Evolutionary conservation across 495 filamentous ascomycete genomes (phyloP).

Genomic region (Penicillium roqueforti): DNA sequence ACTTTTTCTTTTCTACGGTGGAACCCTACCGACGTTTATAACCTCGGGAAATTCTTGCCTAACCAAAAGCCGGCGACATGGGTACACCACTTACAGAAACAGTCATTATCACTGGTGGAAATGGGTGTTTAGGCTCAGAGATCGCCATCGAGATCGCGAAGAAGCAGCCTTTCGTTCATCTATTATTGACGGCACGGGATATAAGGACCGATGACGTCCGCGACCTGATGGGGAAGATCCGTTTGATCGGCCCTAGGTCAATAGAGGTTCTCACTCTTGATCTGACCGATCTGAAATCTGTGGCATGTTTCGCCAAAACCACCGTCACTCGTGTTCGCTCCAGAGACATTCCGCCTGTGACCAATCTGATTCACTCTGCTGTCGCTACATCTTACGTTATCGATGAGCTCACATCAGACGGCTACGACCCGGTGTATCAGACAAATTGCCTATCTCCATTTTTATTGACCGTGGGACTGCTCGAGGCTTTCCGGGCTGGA

Average conservation of each 20-base stretch:
- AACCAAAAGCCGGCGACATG: conserved; percentile 19
- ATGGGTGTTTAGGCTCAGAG: conserved; percentile 37
- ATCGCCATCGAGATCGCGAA: conserved; percentile 40
- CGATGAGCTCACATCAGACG: conserved; percentile 35
- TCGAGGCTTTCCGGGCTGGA: conserved; percentile 40
- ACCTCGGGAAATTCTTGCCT: not conserved
- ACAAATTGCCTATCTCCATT: conserved; percentile 41
- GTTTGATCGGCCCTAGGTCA: conserved; percentile 38
- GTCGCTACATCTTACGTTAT: conserved; percentile 34
- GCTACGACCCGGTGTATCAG: conserved; percentile 41
- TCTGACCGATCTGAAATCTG: conserved; percentile 33
- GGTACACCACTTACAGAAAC: conserved; percentile 38
- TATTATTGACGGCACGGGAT: conserved; percentile 37
- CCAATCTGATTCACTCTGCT: conserved; percentile 37
- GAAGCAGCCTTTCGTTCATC: conserved; percentile 36
- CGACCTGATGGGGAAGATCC: conserved; percentile 28
- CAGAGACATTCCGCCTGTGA: conserved; percentile 38
- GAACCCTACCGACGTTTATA: not conserved
- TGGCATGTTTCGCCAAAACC: conserved; percentile 29
- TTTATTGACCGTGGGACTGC: conserved; percentile 37
- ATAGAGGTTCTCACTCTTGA: conserved; percentile 35
- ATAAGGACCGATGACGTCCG: conserved; percentile 30
- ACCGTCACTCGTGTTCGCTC: conserved; percentile 36
- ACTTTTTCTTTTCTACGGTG: not conserved
- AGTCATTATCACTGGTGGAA: conserved; percentile 42